Evolutionary conservation across 345 rosid species (phyloP).

Genomic region (Microcos paniculata): DNA sequence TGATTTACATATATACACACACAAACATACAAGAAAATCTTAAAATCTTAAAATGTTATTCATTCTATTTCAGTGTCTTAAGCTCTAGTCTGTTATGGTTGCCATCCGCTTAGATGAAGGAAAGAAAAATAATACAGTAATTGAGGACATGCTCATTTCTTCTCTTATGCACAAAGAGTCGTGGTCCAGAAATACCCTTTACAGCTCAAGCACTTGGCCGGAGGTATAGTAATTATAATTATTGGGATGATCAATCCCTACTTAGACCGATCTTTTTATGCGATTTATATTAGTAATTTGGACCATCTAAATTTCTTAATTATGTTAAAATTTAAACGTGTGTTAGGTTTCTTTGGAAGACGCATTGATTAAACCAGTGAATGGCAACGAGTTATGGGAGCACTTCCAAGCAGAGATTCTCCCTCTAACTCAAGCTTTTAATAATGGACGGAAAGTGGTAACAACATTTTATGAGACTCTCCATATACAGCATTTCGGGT

Average conservation of each 20-base stretch:
- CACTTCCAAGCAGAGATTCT: no score
- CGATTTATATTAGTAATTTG: no score
- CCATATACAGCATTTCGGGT: no score
- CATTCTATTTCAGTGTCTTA: conserved; percentile 49
- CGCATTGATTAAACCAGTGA: conserved; percentile 57
- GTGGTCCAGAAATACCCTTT: conserved; percentile 40
- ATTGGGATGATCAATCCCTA: no score
- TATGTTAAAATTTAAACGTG: no score
- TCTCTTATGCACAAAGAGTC: conserved; percentile 49
- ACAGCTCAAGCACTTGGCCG: conserved; percentile 66
- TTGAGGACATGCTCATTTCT: conserved; percentile 48
- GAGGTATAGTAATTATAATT: conserved; percentile 38
- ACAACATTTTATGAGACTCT: no score
- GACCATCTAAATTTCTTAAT: no score
- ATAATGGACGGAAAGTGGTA: conserved; percentile 48
- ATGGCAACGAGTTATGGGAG: conserved; percentile 68
- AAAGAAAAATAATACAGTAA: neutral
- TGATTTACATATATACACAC: no score
- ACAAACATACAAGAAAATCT: no score
- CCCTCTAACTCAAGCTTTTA: no score
- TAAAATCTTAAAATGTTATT: no score
- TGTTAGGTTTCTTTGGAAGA: conserved; percentile 56
- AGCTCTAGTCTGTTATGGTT: conserved; percentile 52
- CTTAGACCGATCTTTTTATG: no score
- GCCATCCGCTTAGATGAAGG: conserved; percentile 65